Conservation (phyloP, 371 early-diverging fungal species). For the Batrachochytrium dendrobatidis region DNA sequence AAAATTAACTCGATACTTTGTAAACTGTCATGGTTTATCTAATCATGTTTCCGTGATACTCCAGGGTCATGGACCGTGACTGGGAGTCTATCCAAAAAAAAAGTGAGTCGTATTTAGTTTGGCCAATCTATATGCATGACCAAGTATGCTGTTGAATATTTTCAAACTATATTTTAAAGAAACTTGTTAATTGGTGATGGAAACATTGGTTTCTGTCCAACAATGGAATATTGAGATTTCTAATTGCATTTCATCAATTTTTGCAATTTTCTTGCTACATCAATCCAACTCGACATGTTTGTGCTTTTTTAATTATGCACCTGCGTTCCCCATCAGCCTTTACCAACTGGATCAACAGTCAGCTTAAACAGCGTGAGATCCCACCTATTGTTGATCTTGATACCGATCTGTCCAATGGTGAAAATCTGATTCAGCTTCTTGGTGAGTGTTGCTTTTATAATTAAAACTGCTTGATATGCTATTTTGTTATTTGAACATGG, state of each 20-base stretch:
- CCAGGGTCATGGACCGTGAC: constrained; percentile 1
- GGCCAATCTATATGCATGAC: no score
- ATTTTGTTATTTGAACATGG: background rate
- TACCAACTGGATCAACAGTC: constrained; percentile 83
- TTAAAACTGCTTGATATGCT: background rate
- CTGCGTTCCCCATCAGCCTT: constrained; percentile 5
- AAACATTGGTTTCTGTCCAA: no score
- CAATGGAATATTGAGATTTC: background rate
- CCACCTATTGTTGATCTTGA: constrained; percentile 58
- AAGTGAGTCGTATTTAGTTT: constrained; percentile 48
- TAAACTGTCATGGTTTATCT: no score
- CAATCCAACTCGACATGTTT: background rate
- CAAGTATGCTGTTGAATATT: no score
- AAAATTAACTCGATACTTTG: no score
- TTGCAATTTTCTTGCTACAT: background rate
- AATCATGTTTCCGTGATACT: no score
- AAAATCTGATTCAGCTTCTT: constrained; percentile 70
- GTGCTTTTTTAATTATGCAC: background rate
- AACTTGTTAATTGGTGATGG: background rate
- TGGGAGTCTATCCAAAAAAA: constrained; percentile 83
- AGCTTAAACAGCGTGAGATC: constrained; percentile 50
- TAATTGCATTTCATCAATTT: background rate
- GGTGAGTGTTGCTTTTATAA: constrained; percentile 19
- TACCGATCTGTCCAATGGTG: constrained; percentile 75
- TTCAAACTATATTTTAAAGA: no score